Base-by-base conservation (phyloP, 129 eudicot genomes). In the Solidago caesia region DNA sequence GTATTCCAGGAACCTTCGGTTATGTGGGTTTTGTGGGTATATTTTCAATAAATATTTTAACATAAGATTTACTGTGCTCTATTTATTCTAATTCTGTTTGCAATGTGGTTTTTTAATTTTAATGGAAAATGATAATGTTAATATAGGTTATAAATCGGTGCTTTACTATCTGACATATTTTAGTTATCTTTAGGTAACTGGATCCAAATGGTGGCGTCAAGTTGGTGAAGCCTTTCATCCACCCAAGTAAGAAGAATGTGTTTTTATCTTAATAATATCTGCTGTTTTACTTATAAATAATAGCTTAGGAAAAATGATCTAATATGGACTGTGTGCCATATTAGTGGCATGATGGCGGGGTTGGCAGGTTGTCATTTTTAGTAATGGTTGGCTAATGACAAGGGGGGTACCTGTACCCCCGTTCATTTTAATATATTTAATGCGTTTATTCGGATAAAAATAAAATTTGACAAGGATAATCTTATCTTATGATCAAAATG, bases 221-320 rank as follows among this genome's bases (percentile, higher is more conserved):
- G 92, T 92, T 41, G 98, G 98, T 81, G 98, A 92, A 70, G 84
- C 96, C 47, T 92, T 92, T 72, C 90, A 82, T 75, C 98, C 98
- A 21, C 98, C 98, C 49, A 89, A 92, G 98, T 92, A 92, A 84
- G 97, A 44, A 66, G 55, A 16, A n/a, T 25, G 11, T 58, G 25
- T 27, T 11, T 48, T 60, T 64, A 58, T 62, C 13, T 51, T 77
- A 49, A 42, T 74, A 52, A 21, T 13, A 45, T 56, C 63, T 73
- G 45, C 43, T 33, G 44, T 66, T 66, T 11, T 10, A 56, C 51
- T 29, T 44, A 55, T 47, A 13, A 67, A 67, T 42, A 25, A 67
- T 11, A 16, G 56, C 56, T 26, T n/a, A 21, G 44, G 57, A 29
- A 16, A 15, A 21, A 6, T 48, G 45, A 8, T 76, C 42, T 29